Conservation (phyloP, 2,329 filamentous ascomycete genomes). For the Aspergillus quadricinctus region DNA sequence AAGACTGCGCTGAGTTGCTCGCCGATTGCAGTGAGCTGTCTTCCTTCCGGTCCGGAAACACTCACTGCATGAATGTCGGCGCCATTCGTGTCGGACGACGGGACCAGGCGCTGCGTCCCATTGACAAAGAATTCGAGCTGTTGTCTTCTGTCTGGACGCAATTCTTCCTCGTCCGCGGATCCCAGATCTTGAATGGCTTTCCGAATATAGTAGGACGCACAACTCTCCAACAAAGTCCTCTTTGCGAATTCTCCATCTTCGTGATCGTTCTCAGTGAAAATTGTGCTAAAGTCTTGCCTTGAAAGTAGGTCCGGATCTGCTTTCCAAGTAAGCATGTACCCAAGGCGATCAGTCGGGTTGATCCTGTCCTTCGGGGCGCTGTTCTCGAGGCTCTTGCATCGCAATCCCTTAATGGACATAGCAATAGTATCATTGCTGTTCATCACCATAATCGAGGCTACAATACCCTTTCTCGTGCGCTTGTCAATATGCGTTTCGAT, state of each 20-base stretch:
- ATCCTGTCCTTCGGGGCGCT: neutral
- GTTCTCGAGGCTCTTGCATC: conserved; percentile 9
- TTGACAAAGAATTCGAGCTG: neutral
- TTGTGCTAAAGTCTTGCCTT: neutral
- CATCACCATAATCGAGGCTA: conserved; percentile 12
- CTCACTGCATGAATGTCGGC: neutral
- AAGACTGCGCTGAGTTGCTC: conserved; percentile 7
- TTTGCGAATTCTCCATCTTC: neutral
- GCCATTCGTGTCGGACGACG: neutral
- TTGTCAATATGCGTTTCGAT: conserved; percentile 9
- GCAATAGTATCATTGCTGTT: neutral
- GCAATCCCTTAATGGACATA: conserved; percentile 13
- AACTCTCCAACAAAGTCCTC: neutral
- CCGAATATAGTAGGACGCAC: conserved; percentile 4
- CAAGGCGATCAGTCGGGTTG: conserved; percentile 1
- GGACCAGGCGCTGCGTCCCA: neutral
- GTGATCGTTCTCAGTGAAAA: neutral
- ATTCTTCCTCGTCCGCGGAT: neutral
- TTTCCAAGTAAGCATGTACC: conserved; percentile 19
- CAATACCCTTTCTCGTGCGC: neutral
- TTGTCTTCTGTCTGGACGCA: neutral
- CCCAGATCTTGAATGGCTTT: neutral
- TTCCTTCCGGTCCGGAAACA: conserved; percentile 2
- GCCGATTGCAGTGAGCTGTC: conserved; percentile 9
- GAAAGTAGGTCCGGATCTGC: conserved; percentile 14